phyloP scores from a whole-genome alignment of 2,329 filamentous ascomycete species.

The Xylaria sp. region DNA sequence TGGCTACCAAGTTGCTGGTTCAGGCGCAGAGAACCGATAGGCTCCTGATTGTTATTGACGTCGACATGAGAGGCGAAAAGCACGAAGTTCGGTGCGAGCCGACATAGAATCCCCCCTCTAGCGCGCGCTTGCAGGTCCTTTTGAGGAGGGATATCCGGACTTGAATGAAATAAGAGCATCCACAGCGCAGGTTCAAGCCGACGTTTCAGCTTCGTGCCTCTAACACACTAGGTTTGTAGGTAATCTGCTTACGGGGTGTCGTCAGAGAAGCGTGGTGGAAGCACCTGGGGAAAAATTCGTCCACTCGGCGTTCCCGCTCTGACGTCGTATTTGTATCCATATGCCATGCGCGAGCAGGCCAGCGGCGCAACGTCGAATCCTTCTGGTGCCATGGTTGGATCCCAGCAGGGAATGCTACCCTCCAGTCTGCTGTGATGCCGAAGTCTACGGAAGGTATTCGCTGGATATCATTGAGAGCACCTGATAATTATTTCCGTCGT shows the following conservation, averaged over 20 bases:
- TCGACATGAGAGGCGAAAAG: neutral
- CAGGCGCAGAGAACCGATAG: neutral
- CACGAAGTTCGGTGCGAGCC: neutral
- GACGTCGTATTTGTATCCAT: conserved; percentile 29
- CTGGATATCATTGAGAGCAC: neutral
- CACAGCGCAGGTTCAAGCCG: neutral
- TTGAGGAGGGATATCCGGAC: neutral
- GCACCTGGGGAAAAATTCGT: conserved; percentile 24
- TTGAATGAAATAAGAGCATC: neutral
- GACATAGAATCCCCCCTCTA: neutral
- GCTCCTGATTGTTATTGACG: neutral
- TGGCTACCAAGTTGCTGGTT: neutral
- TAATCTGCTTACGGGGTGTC: conserved; percentile 21
- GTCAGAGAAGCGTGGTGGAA: conserved; percentile 12
- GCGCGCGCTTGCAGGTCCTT: neutral
- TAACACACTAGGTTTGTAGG: conserved; percentile 11
- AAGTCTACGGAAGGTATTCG: neutral
- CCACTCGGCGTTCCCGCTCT: conserved; percentile 36
- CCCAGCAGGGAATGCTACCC: conserved; percentile 1
- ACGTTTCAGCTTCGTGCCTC: conserved; percentile 24
- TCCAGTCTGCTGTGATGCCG: conserved; percentile 1
- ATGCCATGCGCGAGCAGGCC: conserved; percentile 28
- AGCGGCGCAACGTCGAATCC: conserved; percentile 19
- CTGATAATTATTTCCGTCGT: neutral
- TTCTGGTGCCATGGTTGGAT: conserved; percentile 14